Conservation (phyloP, 2,329 filamentous ascomycete species). For the Colletotrichum graminicola region DNA sequence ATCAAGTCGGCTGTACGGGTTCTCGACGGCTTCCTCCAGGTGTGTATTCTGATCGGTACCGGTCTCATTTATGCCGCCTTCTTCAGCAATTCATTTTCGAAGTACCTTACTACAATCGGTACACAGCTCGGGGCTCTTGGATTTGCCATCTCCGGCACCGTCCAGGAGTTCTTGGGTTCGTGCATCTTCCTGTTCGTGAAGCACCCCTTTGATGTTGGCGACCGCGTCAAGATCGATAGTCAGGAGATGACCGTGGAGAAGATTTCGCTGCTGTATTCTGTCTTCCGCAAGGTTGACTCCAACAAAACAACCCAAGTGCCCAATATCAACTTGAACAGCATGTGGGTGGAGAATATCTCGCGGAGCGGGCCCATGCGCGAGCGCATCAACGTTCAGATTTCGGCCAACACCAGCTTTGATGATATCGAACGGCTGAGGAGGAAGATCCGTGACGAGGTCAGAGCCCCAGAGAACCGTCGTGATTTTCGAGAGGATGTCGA, state of each 20-base stretch:
- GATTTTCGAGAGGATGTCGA: conserved; percentile 77
- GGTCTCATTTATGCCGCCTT: conserved; percentile 66
- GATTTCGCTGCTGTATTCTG: conserved; percentile 44
- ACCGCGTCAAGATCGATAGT: conserved; percentile 74
- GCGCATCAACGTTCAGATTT: conserved; percentile 72
- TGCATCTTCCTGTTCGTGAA: conserved; percentile 78
- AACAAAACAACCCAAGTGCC: conserved; percentile 37
- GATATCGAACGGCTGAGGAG: conserved; percentile 67
- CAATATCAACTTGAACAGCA: conserved; percentile 75
- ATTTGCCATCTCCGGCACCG: conserved; percentile 77
- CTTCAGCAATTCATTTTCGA: conserved; percentile 81
- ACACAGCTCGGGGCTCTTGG: conserved; percentile 73
- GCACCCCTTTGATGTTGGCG: conserved; percentile 77
- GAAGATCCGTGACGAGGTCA: conserved; percentile 72
- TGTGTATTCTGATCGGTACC: conserved; percentile 19
- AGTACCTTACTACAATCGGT: conserved; percentile 56
- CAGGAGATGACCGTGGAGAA: conserved; percentile 40
- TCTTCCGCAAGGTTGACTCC: conserved; percentile 42
- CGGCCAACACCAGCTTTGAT: conserved; percentile 75
- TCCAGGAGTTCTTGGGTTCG: conserved; percentile 76
- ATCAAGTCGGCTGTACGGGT: conserved; percentile 27
- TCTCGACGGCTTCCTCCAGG: conserved; percentile 22
- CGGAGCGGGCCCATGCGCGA: conserved; percentile 75
- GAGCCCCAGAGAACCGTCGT: conserved; percentile 68
- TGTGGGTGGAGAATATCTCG: conserved; percentile 77